Base-by-base conservation (phyloP, 1,284 basidiomycete species). In the Irpex lacteus region DNA sequence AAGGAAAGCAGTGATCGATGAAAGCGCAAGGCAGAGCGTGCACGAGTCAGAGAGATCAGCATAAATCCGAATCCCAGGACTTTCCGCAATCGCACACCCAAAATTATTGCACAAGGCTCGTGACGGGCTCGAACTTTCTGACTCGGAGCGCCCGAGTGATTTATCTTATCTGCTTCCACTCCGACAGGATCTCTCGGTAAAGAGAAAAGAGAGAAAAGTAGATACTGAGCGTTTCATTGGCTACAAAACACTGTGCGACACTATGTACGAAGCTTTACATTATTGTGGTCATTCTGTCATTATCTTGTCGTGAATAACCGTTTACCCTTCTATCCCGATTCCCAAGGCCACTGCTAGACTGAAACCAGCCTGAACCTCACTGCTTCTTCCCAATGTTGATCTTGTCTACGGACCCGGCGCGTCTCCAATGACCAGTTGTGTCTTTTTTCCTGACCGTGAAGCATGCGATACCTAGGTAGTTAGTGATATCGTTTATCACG, bases 371-470 rank as follows among this genome's bases (percentile, higher is more conserved):
- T 44, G 13, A 26, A 15, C 55, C 44, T 60, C 40, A 66, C 52
- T 59, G 60, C 44, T 64, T 65, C 60, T 66, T 66, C 47, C 49
- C 55, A 38, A 47, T 61, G 32, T 57, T 63, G 21, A 63, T 73
- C 61, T 71, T 71, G 65, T 73, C 71, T 36, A 73, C 70, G 32
- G 71, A 69, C 40, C 68, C 65, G 11, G 82, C 81, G 60, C 81
- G 75, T 52, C 82, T 78, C 93, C 93, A 95, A 26, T 85, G 80
- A 4, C 93, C 93, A 58, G 85, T 77, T 38, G 77, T 80, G 70
- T 93, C 92, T 81, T 88, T 92, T 80, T 92, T 94, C 65, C 88
- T 81, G 21, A 96, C 94, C 4, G 91, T 94, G 73, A 96, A 94
- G 78, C 95, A 96, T 0, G 93, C 95, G 66, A 96, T 92, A 6